A percentile compares a stretch with the other conserved stretches of the same genome.
Conservation (phyloP, 176 grass and related monocot species). For the Typha latifolia region DNA sequence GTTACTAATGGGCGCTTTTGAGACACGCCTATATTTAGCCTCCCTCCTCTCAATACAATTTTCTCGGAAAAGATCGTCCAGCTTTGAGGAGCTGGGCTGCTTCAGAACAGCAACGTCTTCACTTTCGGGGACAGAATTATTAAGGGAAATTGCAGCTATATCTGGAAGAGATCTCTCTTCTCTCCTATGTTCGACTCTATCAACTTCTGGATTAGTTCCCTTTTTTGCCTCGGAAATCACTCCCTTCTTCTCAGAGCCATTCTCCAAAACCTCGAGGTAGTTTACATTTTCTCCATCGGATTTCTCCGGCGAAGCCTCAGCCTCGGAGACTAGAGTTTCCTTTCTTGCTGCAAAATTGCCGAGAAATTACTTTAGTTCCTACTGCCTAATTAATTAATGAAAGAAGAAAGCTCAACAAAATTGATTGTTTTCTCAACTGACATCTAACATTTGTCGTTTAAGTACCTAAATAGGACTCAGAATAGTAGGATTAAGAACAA, state of each 20-base stretch:
- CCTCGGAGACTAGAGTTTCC: constrained; percentile 26
- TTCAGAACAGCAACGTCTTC: constrained; percentile 23
- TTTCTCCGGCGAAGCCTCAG: constrained; percentile 36
- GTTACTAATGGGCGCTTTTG: constrained; percentile 9
- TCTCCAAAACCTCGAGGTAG: constrained; percentile 61
- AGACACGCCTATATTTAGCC: constrained; percentile 37
- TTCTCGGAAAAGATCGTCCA: constrained; percentile 18
- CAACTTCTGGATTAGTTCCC: constrained; percentile 12
- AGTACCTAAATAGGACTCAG: background rate
- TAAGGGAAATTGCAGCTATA: constrained; percentile 12
- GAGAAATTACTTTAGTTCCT: constrained; percentile 8
- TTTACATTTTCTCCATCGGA: constrained; percentile 49
- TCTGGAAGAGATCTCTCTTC: constrained; percentile 15
- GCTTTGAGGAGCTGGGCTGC: constrained; percentile 27
- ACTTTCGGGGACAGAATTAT: constrained; percentile 15
- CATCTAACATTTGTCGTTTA: background rate
- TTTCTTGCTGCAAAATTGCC: constrained; percentile 57
- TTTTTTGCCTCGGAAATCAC: constrained; percentile 12
- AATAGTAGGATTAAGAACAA: background rate
- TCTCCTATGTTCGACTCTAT: constrained; percentile 10
- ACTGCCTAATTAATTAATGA: constrained; percentile 1
- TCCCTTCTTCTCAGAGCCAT: constrained; percentile 37
- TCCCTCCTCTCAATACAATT: constrained; percentile 22
- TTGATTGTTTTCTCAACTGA: background rate
- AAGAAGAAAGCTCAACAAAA: constrained; percentile 1